phyloP scores from a whole-genome alignment of 805 yeast genomes.

The Spathaspora sp. region DNA sequence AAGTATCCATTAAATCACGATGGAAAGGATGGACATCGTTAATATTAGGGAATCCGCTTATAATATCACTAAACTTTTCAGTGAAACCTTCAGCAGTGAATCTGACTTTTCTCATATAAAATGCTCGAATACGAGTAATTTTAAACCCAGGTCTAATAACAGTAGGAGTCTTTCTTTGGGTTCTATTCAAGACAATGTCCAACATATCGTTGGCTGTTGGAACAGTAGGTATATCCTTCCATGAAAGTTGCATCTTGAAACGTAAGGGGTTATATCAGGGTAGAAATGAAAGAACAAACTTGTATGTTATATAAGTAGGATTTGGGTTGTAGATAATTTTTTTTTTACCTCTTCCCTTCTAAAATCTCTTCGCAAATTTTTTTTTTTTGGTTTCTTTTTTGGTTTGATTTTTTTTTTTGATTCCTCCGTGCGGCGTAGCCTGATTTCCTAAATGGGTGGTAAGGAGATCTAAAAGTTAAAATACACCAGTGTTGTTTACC shows the following conservation, averaged over 20 bases:
- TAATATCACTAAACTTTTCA: slow-evolving; percentile 84
- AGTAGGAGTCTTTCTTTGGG: slow-evolving; percentile 99
- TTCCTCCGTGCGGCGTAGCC: neutral
- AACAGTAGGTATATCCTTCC: slow-evolving; percentile 98
- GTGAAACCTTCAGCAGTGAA: slow-evolving; percentile 94
- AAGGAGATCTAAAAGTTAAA: too few relatives aligned
- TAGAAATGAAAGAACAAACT: neutral
- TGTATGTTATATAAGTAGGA: neutral
- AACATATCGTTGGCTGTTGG: slow-evolving; percentile 88
- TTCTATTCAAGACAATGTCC: slow-evolving; percentile 94
- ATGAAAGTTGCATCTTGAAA: slow-evolving; percentile 80
- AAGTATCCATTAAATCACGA: slow-evolving; percentile 95
- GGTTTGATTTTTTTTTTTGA: neutral
- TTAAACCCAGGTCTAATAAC: slow-evolving; percentile 95
- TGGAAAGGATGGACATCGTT: slow-evolving; percentile 98
- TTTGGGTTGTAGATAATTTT: neutral
- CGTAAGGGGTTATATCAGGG: neutral
- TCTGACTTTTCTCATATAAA: slow-evolving; percentile 96
- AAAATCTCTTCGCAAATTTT: slow-evolving; percentile 1
- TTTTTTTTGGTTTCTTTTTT: neutral
- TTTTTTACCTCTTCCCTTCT: neutral
- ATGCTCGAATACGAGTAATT: slow-evolving; percentile 93
- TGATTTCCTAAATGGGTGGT: neutral
- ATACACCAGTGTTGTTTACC: too few relatives aligned
- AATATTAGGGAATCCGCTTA: slow-evolving; percentile 90